These are phyloP conservation scores for Xylaria sp. DNA, from an alignment of 2,329 filamentous ascomycete genomes.

Conservation along the genomic window DNA sequence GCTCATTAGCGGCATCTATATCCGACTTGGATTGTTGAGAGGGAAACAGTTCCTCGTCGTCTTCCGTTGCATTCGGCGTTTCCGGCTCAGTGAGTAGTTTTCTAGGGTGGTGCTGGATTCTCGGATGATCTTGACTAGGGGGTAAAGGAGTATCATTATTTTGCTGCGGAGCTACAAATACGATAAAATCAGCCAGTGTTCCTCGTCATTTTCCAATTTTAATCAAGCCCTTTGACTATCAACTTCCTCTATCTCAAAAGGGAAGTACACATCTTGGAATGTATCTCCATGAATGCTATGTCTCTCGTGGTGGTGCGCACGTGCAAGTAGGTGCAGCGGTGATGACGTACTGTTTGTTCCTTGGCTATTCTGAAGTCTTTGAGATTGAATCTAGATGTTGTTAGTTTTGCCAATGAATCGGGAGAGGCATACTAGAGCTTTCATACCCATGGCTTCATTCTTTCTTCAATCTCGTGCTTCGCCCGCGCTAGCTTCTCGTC, in stretches of 20 bases:
- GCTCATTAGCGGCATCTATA: slow-evolving; percentile 32
- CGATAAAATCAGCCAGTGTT: slow-evolving; percentile 41
- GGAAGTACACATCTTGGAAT: slow-evolving; percentile 36
- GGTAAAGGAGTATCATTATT: slow-evolving; percentile 43
- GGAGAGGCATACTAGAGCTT: background rate
- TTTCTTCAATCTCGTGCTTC: slow-evolving; percentile 53
- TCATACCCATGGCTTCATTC: slow-evolving; percentile 50
- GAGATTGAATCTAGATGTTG: slow-evolving; percentile 38
- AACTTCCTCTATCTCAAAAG: slow-evolving; percentile 44
- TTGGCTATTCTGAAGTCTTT: slow-evolving; percentile 36
- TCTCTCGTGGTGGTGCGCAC: slow-evolving; percentile 27
- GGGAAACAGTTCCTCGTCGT: slow-evolving; percentile 37
- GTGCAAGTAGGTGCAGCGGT: slow-evolving; percentile 34
- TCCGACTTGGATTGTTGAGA: slow-evolving; percentile 41
- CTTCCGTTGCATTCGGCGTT: slow-evolving; percentile 31
- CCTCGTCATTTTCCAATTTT: slow-evolving; percentile 26
- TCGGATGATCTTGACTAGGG: slow-evolving; percentile 36
- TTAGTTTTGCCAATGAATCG: slow-evolving; percentile 21
- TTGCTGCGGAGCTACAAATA: slow-evolving; percentile 42
- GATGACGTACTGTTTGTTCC: slow-evolving; percentile 41
- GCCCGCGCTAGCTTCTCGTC: slow-evolving; percentile 55
- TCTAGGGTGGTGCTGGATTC: slow-evolving; percentile 37
- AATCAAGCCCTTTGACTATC: slow-evolving; percentile 34
- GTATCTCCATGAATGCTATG: slow-evolving; percentile 34
- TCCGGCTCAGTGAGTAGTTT: slow-evolving; percentile 38